Evolutionary conservation across 1,139 yeast genomes (phyloP).

Genomic region (Arxiozyma slooffiae): DNA sequence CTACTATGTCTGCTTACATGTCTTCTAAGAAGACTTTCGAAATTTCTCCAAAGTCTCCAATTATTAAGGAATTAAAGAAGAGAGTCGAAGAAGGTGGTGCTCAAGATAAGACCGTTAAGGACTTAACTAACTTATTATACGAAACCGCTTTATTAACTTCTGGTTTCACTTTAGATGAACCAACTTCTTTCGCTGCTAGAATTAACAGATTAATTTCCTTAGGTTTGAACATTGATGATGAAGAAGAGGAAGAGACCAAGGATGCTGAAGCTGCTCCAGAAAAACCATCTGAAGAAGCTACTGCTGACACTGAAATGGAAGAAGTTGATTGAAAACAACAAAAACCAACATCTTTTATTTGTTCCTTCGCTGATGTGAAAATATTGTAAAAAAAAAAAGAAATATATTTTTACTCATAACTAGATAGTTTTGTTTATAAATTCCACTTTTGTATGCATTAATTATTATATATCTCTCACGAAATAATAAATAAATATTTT

Average conservation of each 20-base stretch:
- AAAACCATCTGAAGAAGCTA: constrained; percentile 50
- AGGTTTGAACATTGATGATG: constrained; percentile 96
- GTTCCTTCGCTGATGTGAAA: not conserved
- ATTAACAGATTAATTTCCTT: constrained; percentile 96
- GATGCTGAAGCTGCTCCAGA: constrained; percentile 40
- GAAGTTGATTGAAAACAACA: constrained; percentile 71
- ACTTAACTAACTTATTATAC: constrained; percentile 87
- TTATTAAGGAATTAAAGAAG: constrained; percentile 88
- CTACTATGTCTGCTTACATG: constrained; percentile 98
- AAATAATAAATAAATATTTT: too few relatives aligned
- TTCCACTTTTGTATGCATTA: constrained; percentile 2
- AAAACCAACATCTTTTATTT: not conserved
- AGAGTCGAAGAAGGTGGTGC: constrained; percentile 97
- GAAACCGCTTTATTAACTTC: constrained; percentile 98
- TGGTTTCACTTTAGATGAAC: constrained; percentile 98
- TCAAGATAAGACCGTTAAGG: constrained; percentile 97
- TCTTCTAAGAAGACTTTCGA: constrained; percentile 98
- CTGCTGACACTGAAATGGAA: constrained; percentile 95
- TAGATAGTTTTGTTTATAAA: not conserved
- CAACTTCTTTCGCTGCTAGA: constrained; percentile 93
- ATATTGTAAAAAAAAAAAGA: too few relatives aligned
- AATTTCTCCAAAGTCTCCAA: constrained; percentile 93
- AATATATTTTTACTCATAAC: not conserved
- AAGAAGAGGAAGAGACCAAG: constrained; percentile 47
- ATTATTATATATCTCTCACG: not conserved